Conservation (phyloP, 768 basidiomycete genomes). For the Kockovaella imperatae region DNA sequence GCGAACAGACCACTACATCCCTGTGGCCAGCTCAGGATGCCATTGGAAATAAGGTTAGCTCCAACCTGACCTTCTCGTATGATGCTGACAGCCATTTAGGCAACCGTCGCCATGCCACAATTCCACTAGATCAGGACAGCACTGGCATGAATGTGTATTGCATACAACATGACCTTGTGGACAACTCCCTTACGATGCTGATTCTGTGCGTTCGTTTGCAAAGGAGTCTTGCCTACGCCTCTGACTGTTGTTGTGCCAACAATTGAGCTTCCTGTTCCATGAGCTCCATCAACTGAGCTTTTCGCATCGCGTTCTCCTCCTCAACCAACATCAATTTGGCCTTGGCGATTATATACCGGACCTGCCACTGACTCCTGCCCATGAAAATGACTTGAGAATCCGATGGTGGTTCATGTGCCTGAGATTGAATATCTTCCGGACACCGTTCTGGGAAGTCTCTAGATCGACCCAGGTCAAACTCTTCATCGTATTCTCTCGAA, state of each 20-base stretch:
- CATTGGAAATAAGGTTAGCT: slow-evolving; percentile 38
- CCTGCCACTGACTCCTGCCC: slow-evolving; percentile 24
- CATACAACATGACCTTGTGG: too few species aligned
- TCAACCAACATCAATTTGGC: slow-evolving; percentile 67
- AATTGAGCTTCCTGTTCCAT: slow-evolving; percentile 49
- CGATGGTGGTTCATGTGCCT: not conserved
- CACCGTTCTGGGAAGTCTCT: slow-evolving; percentile 12
- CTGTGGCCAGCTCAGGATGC: slow-evolving; percentile 75
- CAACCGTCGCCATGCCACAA: slow-evolving; percentile 34
- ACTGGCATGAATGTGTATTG: not conserved
- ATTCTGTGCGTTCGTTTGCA: too few species aligned
- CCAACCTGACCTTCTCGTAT: slow-evolving; percentile 3
- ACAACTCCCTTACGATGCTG: too few species aligned
- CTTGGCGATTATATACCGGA: slow-evolving; percentile 66
- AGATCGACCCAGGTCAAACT: too few species aligned
- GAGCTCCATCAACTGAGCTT: slow-evolving; percentile 57
- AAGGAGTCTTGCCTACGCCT: too few species aligned
- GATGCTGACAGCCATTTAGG: slow-evolving; percentile 9
- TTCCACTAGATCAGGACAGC: slow-evolving; percentile 19
- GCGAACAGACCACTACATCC: slow-evolving; percentile 71
- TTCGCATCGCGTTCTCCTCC: slow-evolving; percentile 59
- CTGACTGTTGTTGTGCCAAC: too few species aligned
- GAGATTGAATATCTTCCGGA: slow-evolving; percentile 1
- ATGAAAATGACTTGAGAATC: slow-evolving; percentile 4
- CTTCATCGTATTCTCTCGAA: not conserved